Evolutionary conservation across 768 basidiomycete genomes (phyloP), one percentile per base, ranked within the genome.

Genomic region (Suillus hirtellus): DNA sequence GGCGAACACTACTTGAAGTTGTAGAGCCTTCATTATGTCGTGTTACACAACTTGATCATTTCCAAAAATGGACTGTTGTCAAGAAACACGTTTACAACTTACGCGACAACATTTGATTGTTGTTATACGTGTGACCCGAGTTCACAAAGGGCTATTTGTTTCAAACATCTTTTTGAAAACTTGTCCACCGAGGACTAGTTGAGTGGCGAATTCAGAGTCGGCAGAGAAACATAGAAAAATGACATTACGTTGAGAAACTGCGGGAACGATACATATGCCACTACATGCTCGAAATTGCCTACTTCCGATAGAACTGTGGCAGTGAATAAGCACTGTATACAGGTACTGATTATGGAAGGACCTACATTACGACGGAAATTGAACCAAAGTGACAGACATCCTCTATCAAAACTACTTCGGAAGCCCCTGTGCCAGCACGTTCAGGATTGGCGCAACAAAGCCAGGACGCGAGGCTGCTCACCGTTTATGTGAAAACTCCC

Each of bases 401-500:
- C 97, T 65, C 96, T 84, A 76, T 99, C 97, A 75, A 99, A 99
- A 69, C 93, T 95, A 73, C 93, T 95, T 56, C 95, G 85, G 83
- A 99, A 99, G 17, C 97, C 97, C 65, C 95, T 96, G 53, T 53
- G 27, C 55, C 56, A 58, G 37, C 27, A 61, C 21, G 46, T 44
- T 53, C 8, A 49, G 72, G 34, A 69, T 55, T 40, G 64, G 65
- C 62, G 65, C 34, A 52, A 24, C 75, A 65, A 35, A 65, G 54
- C 17, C 46, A 43, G 53, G 27, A 56, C 19, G 44, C 14, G 56
- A 60, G 64, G 27, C 27, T 37, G 64, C 78, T 60, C 73, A 93
- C 93, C 94, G 86, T 81, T 96, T 97, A 72, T 99, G 96, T 44
- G 94, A 96, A 76, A 93, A 96, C 70, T 99, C 97, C 97, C 97